phyloP scores from a whole-genome alignment of 2,329 filamentous ascomycete genomes.

The Gaeumannomyces sp. region DNA sequence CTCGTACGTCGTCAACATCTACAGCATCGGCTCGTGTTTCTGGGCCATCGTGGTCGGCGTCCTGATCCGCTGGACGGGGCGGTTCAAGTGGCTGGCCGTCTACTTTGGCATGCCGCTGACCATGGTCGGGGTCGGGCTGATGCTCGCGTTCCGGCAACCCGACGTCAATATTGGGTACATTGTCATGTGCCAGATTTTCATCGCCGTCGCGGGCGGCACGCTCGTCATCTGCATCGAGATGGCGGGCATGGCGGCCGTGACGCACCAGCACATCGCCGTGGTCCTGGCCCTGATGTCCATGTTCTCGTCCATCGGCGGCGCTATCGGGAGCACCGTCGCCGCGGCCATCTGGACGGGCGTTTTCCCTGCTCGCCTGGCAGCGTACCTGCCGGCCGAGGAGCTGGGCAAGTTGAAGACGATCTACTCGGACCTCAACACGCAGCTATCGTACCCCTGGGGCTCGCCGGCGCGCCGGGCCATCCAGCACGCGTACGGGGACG shows the following conservation, averaged over 20 bases:
- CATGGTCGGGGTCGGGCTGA: conserved; percentile 46
- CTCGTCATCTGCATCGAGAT: conserved; percentile 54
- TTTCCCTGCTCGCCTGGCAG: conserved; percentile 43
- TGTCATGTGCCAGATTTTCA: conserved; percentile 51
- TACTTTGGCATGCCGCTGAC: conserved; percentile 46
- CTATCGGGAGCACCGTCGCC: conserved; percentile 52
- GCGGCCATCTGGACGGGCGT: conserved; percentile 55
- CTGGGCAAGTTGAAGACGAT: conserved; percentile 36
- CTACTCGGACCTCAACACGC: conserved; percentile 44
- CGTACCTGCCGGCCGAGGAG: conserved; percentile 41
- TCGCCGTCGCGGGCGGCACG: conserved; percentile 50
- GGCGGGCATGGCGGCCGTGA: conserved; percentile 51
- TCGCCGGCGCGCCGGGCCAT: conserved; percentile 45
- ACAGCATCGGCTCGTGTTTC: conserved; percentile 31
- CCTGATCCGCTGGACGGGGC: conserved; percentile 41
- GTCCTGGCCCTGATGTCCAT: conserved; percentile 53
- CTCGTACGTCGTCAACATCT: conserved; percentile 20
- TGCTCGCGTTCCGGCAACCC: conserved; percentile 51
- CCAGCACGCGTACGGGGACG: conserved; percentile 49
- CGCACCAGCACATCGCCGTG: conserved; percentile 51
- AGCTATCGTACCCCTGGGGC: conserved; percentile 45
- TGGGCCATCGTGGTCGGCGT: conserved; percentile 38
- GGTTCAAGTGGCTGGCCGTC: conserved; percentile 36
- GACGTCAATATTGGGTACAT: conserved; percentile 43
- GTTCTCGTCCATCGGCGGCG: conserved; percentile 52